A percentile compares a stretch with the other conserved stretches of the same genome.
These are phyloP conservation scores for Saccharum hybrid DNA, from an alignment of 202 grass and related monocot species.

Conservation along the genomic window DNA sequence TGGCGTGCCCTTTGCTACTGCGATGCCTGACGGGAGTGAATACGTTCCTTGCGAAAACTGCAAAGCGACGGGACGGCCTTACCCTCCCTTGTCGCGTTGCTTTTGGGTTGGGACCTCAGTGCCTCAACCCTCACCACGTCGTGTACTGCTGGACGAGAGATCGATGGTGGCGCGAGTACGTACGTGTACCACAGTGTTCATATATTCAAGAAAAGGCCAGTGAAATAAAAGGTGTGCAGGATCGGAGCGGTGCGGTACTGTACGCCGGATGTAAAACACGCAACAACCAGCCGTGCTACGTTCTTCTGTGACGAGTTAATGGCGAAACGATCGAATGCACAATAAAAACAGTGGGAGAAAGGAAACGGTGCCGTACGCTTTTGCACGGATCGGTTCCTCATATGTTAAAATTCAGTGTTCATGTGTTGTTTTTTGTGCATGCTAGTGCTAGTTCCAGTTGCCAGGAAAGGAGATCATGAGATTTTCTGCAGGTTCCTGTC, in stretches of 20 bases:
- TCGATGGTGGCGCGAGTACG: background rate
- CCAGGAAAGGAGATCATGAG: no score
- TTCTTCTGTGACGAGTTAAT: background rate
- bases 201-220: background rate
- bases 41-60: conserved; percentile 19
- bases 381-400: background rate
- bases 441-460: no score
- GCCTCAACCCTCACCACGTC: background rate
- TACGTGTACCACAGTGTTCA: background rate
- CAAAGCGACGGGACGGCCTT: background rate
- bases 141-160: background rate
- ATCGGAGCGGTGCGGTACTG: background rate
- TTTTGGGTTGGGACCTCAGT: background rate
- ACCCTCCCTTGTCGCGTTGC: background rate
- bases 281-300: conserved; percentile 22
- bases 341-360: no score
- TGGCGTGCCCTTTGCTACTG: background rate
- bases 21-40: background rate
- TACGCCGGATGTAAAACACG: background rate
- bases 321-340: background rate
- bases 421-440: no score
- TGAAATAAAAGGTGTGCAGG: conserved; percentile 8
- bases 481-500: no score
- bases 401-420: no score
- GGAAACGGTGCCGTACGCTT: fast-evolving